Evolutionary conservation across 345 rosid species (phyloP).

Genomic region (Salix purpurea): DNA sequence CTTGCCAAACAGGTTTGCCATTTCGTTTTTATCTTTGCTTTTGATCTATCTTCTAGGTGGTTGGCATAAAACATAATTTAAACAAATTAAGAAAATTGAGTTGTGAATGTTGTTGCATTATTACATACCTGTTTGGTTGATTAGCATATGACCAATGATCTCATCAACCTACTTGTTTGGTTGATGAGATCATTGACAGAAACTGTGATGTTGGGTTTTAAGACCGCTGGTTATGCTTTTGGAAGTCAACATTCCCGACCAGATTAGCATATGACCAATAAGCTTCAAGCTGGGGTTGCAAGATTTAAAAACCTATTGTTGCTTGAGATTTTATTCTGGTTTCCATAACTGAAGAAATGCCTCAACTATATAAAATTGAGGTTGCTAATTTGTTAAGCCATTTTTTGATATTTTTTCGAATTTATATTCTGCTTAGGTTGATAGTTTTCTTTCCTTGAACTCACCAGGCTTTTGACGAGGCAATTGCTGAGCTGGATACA

Average conservation of each 20-base stretch:
- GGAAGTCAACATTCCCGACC: background rate
- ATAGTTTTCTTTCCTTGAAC: background rate
- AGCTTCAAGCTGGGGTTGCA: background rate
- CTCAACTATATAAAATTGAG: background rate
- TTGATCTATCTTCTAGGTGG: background rate
- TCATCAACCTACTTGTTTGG: background rate
- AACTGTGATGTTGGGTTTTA: background rate
- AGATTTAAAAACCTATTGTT: background rate
- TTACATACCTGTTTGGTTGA: background rate
- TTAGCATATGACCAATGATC: too few species aligned
- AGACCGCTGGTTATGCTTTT: background rate
- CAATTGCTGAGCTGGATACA: conserved; percentile 88
- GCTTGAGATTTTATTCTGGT: background rate
- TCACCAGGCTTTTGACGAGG: conserved; percentile 80
- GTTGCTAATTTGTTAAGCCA: background rate
- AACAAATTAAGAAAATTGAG: background rate
- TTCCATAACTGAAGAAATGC: background rate
- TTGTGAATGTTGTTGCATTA: background rate
- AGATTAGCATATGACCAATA: background rate
- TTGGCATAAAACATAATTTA: background rate
- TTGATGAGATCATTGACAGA: background rate
- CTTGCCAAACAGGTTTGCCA: conserved; percentile 74
- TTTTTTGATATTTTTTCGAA: background rate
- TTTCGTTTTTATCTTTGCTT: background rate
- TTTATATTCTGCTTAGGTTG: background rate